A percentile compares a stretch with the other conserved stretches of the same genome.
phyloP scores from a whole-genome alignment of 1,284 basidiomycete genomes.

The Heterobasidion parviporum region DNA sequence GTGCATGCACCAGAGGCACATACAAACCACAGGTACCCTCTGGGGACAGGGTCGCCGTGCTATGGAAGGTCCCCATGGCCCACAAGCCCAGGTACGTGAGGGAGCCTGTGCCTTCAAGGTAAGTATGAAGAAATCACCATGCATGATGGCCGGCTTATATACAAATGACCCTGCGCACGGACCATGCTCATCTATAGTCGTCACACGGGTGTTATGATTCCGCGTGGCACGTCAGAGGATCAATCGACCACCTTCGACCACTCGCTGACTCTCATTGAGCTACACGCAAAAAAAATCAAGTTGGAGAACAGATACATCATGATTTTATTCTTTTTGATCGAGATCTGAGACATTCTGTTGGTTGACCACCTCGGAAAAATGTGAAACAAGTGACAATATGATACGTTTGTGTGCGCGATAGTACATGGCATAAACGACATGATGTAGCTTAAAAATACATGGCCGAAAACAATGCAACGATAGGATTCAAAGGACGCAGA shows the following conservation, averaged over 20 bases:
- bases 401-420: too few relatives aligned
- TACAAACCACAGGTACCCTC: constrained; percentile 19
- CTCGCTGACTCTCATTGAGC: background rate
- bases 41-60: constrained; percentile 65
- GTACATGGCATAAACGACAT: too few relatives aligned
- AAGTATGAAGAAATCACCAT: constrained; percentile 22
- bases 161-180: background rate
- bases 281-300: too few relatives aligned
- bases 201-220: background rate
- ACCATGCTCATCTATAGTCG: background rate
- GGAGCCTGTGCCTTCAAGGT: constrained; percentile 30
- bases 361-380: too few relatives aligned
- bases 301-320: too few relatives aligned
- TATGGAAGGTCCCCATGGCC: constrained; percentile 44
- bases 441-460: too few relatives aligned
- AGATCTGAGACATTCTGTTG: too few relatives aligned
- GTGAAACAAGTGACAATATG: too few relatives aligned
- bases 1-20: constrained; percentile 19
- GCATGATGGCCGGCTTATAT: background rate
- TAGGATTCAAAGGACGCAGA: too few relatives aligned
- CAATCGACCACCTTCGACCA: background rate
- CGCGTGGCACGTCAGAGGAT: background rate
- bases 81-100: constrained; percentile 33
- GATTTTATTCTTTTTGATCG: too few relatives aligned
- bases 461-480: too few relatives aligned